Percentiles rank a stretch among this genome's conserved stretches.
Conservation (phyloP, 331 rosid genomes). For the Erythrophleum ivorense region DNA sequence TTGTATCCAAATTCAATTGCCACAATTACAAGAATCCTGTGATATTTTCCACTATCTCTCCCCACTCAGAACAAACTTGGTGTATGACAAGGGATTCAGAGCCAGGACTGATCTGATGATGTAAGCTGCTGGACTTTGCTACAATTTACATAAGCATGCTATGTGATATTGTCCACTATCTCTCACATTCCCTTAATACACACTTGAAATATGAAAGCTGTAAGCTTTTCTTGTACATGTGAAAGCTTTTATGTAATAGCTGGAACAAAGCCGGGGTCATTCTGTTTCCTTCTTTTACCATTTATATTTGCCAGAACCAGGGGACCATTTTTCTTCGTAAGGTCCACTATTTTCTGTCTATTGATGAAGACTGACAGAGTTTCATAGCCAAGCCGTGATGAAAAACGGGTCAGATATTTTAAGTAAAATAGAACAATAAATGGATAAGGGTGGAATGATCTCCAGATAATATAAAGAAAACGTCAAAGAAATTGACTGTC, state of each 20-base stretch:
- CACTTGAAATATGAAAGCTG: background rate
- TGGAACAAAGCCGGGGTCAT: background rate
- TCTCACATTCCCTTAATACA: too few relatives aligned
- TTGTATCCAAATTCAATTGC: background rate
- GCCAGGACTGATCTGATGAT: background rate
- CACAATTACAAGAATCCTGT: background rate
- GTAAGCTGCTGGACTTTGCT: background rate
- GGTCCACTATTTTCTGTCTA: background rate
- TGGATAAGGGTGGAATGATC: background rate
- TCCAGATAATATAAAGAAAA: background rate
- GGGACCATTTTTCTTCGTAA: background rate
- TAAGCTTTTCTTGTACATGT: too few relatives aligned
- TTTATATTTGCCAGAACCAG: too few relatives aligned
- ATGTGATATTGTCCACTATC: background rate
- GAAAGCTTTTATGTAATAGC: background rate
- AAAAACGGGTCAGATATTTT: background rate
- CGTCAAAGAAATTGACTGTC: background rate
- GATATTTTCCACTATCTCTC: background rate
- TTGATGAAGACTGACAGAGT: background rate
- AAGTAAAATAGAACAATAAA: background rate
- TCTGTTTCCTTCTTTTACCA: background rate
- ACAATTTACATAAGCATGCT: background rate
- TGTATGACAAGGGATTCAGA: background rate
- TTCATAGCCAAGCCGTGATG: conserved; percentile 18
- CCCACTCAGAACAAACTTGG: background rate